Percentiles rank a stretch among this genome's conserved stretches.
Conservation (phyloP, 345 rosid species). For the Pugionium dolabratum region DNA sequence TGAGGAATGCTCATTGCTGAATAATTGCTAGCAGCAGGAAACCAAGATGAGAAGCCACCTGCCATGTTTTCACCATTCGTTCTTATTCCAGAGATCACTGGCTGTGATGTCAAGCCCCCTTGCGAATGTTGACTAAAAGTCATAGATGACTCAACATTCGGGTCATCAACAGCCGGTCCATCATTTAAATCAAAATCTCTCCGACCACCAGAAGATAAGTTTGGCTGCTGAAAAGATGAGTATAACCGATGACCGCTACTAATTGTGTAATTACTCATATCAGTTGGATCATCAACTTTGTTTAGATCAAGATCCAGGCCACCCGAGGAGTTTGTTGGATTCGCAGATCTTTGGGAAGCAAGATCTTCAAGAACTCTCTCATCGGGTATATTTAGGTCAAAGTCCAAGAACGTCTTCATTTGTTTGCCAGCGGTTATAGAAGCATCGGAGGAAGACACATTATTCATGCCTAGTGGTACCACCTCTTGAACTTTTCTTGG, state of each 20-base stretch:
- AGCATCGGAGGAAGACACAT: constrained; percentile 42
- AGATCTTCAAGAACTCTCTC: constrained; percentile 79
- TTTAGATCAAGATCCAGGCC: constrained; percentile 91
- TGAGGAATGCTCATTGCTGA: constrained; percentile 62
- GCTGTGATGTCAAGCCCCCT: constrained; percentile 50
- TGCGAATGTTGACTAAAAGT: constrained; percentile 45
- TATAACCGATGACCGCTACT: constrained; percentile 48
- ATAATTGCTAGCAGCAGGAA: constrained; percentile 55
- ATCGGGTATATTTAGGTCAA: constrained; percentile 86
- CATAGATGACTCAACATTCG: constrained; percentile 50
- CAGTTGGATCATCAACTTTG: constrained; percentile 62
- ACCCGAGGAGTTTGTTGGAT: constrained; percentile 46
- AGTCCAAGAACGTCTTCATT: constrained; percentile 56
- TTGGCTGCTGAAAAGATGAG: constrained; percentile 40
- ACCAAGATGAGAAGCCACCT: constrained; percentile 58
- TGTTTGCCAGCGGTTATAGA: constrained; percentile 44
- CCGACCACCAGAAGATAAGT: constrained; percentile 39
- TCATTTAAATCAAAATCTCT: constrained; percentile 89
- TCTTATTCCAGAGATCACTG: constrained; percentile 51
- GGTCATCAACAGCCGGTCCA: constrained; percentile 71
- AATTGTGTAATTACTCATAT: constrained; percentile 42
- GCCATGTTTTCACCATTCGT: constrained; percentile 54
- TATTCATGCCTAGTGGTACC: constrained; percentile 35
- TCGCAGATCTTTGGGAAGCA: constrained; percentile 47
- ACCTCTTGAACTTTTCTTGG: constrained; percentile 64